Evolutionary conservation across 2,329 filamentous ascomycete species (phyloP), one percentile per base, ranked within the genome.

Genomic region (Cladorrhinum sp.): DNA sequence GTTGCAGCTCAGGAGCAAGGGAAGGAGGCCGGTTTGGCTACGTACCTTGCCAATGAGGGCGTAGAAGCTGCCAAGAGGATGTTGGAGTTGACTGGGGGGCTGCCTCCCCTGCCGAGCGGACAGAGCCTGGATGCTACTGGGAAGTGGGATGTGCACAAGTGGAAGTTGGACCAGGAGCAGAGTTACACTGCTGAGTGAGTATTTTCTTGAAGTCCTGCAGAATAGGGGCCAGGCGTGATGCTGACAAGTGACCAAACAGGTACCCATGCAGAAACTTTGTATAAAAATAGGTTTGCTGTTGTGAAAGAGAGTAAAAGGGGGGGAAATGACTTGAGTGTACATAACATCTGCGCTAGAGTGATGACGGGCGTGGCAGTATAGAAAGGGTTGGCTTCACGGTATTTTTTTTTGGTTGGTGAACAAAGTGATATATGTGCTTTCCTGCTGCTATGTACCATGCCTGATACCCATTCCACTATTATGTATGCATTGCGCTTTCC

Each of bases 61-160:
- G 78, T 76, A 58, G 72, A 69, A 32, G 70, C 71, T 2, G 75
- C 73, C 32, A 73, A 77, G 66, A 85, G 93, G 59, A 74, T 97
- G 64, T 87, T 90, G 55, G 82, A 89, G 50, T 81, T 66, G 62
- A 66, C 89, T 2, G 68, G 67, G 69, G 93, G 93, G 1, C 75
- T 99, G 76, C 95, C 95, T 60, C 95, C 95, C n/a, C 77, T 90
- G 70, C 95, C 93, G 16, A 87, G 86, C 70, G 88, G 90, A n/a
- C 77, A 87, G 75, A 85, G 79, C 67, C 69, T 81, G 61, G 75
- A 75, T 51, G n/a, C n/a, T n/a, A 77, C 74, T 50, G 81, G 81
- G 49, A 73, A 79, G 63, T 85, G 85, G 78, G 81, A 86, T 71
- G 85, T 88, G 72, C 86, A 92, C 74, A 85, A 88, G 76, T 86